Conservation (phyloP, 2,329 filamentous ascomycete species). For the Aspergillus quadricinctus region DNA sequence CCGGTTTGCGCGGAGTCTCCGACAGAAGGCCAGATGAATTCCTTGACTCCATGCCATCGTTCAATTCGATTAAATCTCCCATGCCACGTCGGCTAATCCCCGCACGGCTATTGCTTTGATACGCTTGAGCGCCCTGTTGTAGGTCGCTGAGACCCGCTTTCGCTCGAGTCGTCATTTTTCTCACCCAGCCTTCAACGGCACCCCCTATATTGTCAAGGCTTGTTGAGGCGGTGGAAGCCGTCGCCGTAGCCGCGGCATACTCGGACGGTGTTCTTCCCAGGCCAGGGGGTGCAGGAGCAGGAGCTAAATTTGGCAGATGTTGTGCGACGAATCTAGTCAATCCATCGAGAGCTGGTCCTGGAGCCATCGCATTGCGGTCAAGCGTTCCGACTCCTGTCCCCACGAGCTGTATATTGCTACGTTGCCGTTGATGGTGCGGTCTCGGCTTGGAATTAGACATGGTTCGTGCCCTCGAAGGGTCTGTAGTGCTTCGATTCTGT, state of each 20-base stretch:
- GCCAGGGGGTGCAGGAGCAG: slow-evolving; percentile 58
- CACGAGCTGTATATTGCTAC: slow-evolving; percentile 59
- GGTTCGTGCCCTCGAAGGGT: slow-evolving; percentile 24
- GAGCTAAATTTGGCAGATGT: slow-evolving; percentile 73
- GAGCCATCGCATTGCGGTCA: slow-evolving; percentile 46
- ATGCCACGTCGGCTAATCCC: slow-evolving; percentile 26
- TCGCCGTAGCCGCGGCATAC: slow-evolving; percentile 27
- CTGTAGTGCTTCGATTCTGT: slow-evolving; percentile 25
- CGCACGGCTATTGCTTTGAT: slow-evolving; percentile 18
- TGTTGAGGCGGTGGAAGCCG: slow-evolving; percentile 32
- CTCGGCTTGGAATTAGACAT: slow-evolving; percentile 27
- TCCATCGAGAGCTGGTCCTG: slow-evolving; percentile 75
- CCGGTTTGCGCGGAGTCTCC: slow-evolving; percentile 12
- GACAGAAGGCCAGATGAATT: slow-evolving; percentile 16
- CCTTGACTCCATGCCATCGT: slow-evolving; percentile 33
- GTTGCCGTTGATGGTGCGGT: slow-evolving; percentile 38
- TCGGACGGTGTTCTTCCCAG: slow-evolving; percentile 31
- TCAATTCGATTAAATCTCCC: slow-evolving; percentile 43
- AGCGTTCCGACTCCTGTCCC: slow-evolving; percentile 87
- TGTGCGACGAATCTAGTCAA: slow-evolving; percentile 80
- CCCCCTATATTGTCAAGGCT: slow-evolving; percentile 78
- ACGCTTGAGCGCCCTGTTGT: slow-evolving; percentile 28
- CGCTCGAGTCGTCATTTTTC: slow-evolving; percentile 63
- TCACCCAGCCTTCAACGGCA: slow-evolving; percentile 84
- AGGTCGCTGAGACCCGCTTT: slow-evolving; percentile 38